Base-by-base conservation (phyloP, 805 yeast genomes). In the Candida sakaeoensis region DNA sequence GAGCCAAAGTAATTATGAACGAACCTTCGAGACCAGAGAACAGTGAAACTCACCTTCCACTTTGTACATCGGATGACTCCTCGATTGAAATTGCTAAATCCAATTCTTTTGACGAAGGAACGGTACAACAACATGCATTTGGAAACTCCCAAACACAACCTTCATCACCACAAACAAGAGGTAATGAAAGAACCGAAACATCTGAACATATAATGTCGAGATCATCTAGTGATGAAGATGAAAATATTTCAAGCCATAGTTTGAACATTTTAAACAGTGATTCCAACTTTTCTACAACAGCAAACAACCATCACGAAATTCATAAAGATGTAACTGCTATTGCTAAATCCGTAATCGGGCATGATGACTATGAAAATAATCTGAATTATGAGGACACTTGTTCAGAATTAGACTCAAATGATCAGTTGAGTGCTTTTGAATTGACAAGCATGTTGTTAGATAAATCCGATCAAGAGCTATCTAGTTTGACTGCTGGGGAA, bases 401-500 rank as follows among this genome's bases (percentile, higher is more conserved):
- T n/a, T n/a, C n/a, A 23, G 12, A 23, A 8, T 5, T 13, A 15
- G 27, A 19, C 12, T 6, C 33, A 14, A 5, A 5, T 5, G 13
- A 16, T 19, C 9, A 8, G 4, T 22, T 23, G 7, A 23, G 4
- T 33, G 28, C 21, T 8, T 33, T 12, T 3, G 28, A 33, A 15
- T 13, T 34, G 14, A 34, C 24, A 3, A 34, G 13, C 18, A 14
- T 36, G 15, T 17, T 26, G 7, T 17, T 23, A 5, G 10, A n/a
- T 13, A 35, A 22, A 14, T 28, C 46, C 6, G 42, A 45, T 27
- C 32, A 37, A 19, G 44, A 46, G n/a, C 8, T 44, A n/a, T 17
- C 25, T 12, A 37, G 10, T 2, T 33, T 63, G 41, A 31, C 50
- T 7, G 32, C 31, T 3, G 22, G 46, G 3, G 55, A 57, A 27